Percentiles rank a stretch among this genome's conserved stretches.
These are phyloP conservation scores for Penicillium sp. DNA, from an alignment of 2,329 filamentous ascomycete species.

Conservation along the genomic window DNA sequence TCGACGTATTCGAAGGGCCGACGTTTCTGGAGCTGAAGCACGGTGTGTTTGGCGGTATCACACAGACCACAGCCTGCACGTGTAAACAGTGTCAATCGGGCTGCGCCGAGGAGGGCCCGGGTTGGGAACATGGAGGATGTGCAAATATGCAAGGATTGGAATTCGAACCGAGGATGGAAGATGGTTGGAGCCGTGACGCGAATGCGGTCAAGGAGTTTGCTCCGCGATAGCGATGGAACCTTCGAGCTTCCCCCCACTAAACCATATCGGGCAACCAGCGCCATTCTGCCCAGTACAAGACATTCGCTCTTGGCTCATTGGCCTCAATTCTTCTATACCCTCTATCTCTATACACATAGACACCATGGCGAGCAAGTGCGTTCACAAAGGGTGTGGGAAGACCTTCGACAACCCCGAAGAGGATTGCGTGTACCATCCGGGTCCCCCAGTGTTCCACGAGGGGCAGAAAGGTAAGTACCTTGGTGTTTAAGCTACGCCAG, in stretches of 20 bases:
- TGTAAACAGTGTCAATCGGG: slow-evolving; percentile 58
- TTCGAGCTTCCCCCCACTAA: slow-evolving; percentile 41
- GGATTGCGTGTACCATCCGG: slow-evolving; percentile 86
- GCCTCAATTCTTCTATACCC: neutral
- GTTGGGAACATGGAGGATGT: slow-evolving; percentile 31
- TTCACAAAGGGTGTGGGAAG: slow-evolving; percentile 95
- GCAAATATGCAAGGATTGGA: neutral
- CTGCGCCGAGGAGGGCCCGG: slow-evolving; percentile 28
- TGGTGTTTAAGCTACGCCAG: slow-evolving; percentile 24
- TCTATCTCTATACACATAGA: slow-evolving; percentile 8
- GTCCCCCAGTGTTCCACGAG: slow-evolving; percentile 92
- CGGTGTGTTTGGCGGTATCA: slow-evolving; percentile 56
- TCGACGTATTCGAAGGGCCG: slow-evolving; percentile 56
- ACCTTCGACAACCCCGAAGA: slow-evolving; percentile 76
- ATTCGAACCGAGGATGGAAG: neutral
- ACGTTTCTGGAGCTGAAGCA: slow-evolving; percentile 52
- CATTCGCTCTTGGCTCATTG: neutral
- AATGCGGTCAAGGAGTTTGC: slow-evolving; percentile 13
- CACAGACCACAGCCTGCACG: slow-evolving; percentile 59
- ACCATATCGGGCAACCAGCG: slow-evolving; percentile 28
- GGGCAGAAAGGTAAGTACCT: slow-evolving; percentile 82
- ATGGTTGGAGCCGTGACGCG: neutral
- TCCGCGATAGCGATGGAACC: slow-evolving; percentile 33
- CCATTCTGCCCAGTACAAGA: slow-evolving; percentile 7
- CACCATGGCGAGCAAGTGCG: slow-evolving; percentile 64